A percentile compares a stretch with the other conserved stretches of the same genome.
phyloP scores from a whole-genome alignment of 2,329 filamentous ascomycete species.

The Cercospora berteroae region DNA sequence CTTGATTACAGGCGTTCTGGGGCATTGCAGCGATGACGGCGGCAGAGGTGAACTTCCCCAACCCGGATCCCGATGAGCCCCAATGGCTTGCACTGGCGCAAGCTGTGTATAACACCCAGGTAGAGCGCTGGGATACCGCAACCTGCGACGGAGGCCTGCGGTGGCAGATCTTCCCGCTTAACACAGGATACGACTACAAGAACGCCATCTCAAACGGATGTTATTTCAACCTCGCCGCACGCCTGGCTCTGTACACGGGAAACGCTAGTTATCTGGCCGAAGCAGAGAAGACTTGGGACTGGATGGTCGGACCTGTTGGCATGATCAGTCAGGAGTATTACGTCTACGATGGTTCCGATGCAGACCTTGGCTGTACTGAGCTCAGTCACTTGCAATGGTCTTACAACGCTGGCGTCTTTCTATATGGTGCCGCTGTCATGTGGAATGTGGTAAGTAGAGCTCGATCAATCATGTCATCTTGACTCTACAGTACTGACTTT shows the following conservation, averaged over 20 bases:
- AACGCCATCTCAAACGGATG: slow-evolving; percentile 54
- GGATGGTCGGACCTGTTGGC: slow-evolving; percentile 44
- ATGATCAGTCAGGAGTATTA: slow-evolving; percentile 52
- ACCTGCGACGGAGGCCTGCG: slow-evolving; percentile 40
- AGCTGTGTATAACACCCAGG: slow-evolving; percentile 44
- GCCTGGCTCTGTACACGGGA: slow-evolving; percentile 41
- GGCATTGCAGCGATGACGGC: slow-evolving; percentile 57
- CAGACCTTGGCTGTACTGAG: slow-evolving; percentile 44
- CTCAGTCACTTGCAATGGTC: slow-evolving; percentile 48
- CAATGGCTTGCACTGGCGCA: slow-evolving; percentile 49
- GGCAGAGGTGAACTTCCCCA: slow-evolving; percentile 52
- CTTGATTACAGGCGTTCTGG: slow-evolving; percentile 54
- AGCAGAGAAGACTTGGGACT: slow-evolving; percentile 47
- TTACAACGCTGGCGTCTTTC: slow-evolving; percentile 49
- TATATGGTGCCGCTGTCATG: slow-evolving; percentile 48
- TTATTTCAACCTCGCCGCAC: slow-evolving; percentile 53
- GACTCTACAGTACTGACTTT: not conserved
- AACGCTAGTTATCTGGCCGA: slow-evolving; percentile 61
- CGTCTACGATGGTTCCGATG: slow-evolving; percentile 49
- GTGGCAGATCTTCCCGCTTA: slow-evolving; percentile 46
- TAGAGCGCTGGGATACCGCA: slow-evolving; percentile 39
- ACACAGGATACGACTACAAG: slow-evolving; percentile 50
- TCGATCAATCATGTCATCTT: not conserved
- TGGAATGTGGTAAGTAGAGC: slow-evolving; percentile 44
- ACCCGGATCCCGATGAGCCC: slow-evolving; percentile 42